A percentile compares a stretch with the other conserved stretches of the same genome.
Evolutionary conservation across 495 filamentous ascomycete species (phyloP).

Genomic region (Lichenothelia convexa): DNA sequence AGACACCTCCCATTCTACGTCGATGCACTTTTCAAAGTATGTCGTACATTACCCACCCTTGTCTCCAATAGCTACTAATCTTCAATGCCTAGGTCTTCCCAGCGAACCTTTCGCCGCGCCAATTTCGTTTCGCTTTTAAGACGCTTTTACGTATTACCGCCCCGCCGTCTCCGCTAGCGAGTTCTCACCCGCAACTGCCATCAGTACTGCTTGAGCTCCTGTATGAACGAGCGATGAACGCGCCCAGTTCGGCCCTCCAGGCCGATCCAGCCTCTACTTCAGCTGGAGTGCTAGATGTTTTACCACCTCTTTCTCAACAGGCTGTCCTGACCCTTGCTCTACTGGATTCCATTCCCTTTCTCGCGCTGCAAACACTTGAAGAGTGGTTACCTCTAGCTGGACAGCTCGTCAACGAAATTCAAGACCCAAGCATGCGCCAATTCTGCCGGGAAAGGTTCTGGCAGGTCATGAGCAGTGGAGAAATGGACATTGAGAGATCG

Average conservation of each 20-base stretch:
- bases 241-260: slow-evolving; percentile 32
- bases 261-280: slow-evolving; percentile 15
- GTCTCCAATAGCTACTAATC: neutral
- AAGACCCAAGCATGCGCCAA: slow-evolving; percentile 41
- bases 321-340: slow-evolving; percentile 61
- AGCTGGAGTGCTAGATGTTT: slow-evolving; percentile 12
- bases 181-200: slow-evolving; percentile 52
- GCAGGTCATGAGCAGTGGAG: slow-evolving; percentile 64
- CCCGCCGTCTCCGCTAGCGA: slow-evolving; percentile 57
- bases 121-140: slow-evolving; percentile 88
- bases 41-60: slow-evolving; percentile 4
- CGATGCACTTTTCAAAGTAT: slow-evolving; percentile 57
- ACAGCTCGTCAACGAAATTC: slow-evolving; percentile 42
- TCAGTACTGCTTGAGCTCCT: slow-evolving; percentile 70
- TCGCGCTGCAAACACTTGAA: slow-evolving; percentile 50
- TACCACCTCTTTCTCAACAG: slow-evolving; percentile 52
- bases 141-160: slow-evolving; percentile 73
- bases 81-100: slow-evolving; percentile 47
- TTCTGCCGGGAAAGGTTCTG: slow-evolving; percentile 61
- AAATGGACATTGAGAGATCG: slow-evolving; percentile 81
- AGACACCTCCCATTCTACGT: slow-evolving; percentile 73
- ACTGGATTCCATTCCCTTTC: slow-evolving; percentile 61
- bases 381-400: slow-evolving; percentile 62
- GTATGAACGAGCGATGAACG: slow-evolving; percentile 41
- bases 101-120: slow-evolving; percentile 58